Evolutionary conservation across 441 rosid species (phyloP).

Genomic region (Populus hybrid): DNA sequence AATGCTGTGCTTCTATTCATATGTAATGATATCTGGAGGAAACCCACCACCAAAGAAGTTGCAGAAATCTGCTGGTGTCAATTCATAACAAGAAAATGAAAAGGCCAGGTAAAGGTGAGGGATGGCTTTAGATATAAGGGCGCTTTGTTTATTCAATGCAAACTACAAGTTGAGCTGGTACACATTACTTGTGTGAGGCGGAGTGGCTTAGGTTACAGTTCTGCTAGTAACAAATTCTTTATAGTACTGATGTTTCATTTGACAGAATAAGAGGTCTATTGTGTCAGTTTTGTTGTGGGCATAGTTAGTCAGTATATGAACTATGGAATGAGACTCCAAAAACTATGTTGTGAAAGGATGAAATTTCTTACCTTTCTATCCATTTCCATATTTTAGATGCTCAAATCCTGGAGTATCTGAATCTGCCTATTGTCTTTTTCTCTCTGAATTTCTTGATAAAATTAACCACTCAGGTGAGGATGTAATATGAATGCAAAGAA

Average conservation of each 20-base stretch:
- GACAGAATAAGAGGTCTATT: background rate
- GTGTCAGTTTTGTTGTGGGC: background rate
- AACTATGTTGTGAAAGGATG: background rate
- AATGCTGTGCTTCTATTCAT: slow-evolving; percentile 73
- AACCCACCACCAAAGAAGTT: slow-evolving; percentile 92
- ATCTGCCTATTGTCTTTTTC: background rate
- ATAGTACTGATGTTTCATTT: background rate
- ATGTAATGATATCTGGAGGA: slow-evolving; percentile 85
- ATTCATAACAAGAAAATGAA: slow-evolving; percentile 29
- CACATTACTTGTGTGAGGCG: background rate
- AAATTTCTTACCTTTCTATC: background rate
- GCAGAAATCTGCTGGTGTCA: slow-evolving; percentile 39
- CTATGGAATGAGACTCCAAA: background rate
- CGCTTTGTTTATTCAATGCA: background rate
- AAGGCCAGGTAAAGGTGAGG: slow-evolving; percentile 15
- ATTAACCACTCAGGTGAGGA: background rate
- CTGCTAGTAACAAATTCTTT: background rate
- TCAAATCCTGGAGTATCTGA: background rate
- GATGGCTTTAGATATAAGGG: background rate
- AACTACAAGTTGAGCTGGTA: background rate
- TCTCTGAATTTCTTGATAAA: background rate
- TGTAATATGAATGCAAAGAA: background rate
- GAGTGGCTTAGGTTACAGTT: background rate
- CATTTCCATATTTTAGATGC: background rate
- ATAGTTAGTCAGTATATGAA: background rate